phyloP scores from a whole-genome alignment of 2,329 filamentous ascomycete genomes.

The Cryphonectria parasitica region DNA sequence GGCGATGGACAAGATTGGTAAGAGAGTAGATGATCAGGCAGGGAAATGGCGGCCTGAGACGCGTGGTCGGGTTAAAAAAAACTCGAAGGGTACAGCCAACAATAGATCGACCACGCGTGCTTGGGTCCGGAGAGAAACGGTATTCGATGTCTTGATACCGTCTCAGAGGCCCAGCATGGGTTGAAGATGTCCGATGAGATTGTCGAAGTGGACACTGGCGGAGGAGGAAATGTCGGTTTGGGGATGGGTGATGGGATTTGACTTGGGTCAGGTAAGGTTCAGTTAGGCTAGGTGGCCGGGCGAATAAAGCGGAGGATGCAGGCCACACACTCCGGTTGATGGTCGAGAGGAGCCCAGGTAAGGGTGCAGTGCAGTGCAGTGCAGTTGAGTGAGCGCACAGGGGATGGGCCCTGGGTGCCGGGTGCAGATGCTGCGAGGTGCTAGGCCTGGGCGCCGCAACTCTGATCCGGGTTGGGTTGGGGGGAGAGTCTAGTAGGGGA shows the following conservation, averaged over 20 bases:
- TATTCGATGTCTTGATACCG: not conserved
- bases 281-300: slow-evolving; percentile 8
- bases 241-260: slow-evolving; percentile 6
- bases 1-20: not conserved
- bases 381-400: not conserved
- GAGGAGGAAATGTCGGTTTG: slow-evolving; percentile 11
- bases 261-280: slow-evolving; percentile 8
- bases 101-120: not conserved
- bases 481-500: not conserved
- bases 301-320: slow-evolving; percentile 12
- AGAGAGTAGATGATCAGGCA: not conserved
- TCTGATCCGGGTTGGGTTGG: not conserved
- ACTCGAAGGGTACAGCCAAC: not conserved
- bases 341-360: slow-evolving; percentile 7
- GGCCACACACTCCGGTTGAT: not conserved
- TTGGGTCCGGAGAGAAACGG: not conserved
- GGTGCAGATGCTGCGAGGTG: not conserved
- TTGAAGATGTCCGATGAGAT: not conserved
- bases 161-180: not conserved
- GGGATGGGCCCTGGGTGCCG: not conserved
- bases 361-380: slow-evolving; percentile 6
- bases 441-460: not conserved
- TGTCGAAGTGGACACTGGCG: slow-evolving; percentile 9
- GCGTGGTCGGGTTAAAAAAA: not conserved
- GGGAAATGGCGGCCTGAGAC: not conserved